These are phyloP conservation scores for Eucalyptus cloeziana DNA, from an alignment of 345 rosid species.

Conservation along the genomic window DNA sequence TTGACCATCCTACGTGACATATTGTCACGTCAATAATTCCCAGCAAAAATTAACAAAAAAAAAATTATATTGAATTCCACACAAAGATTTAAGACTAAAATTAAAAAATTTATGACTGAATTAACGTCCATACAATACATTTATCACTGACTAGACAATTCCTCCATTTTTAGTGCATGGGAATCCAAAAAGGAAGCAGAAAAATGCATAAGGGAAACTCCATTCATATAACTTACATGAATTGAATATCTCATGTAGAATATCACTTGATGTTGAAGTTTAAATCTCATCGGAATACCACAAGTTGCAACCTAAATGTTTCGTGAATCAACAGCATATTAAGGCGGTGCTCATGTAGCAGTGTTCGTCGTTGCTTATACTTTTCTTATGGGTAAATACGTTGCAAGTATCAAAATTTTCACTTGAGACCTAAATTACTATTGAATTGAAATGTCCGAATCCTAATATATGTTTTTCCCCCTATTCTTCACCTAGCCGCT, in stretches of 20 bases:
- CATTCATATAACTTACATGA: not conserved
- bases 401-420: not conserved
- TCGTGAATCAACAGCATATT: not conserved
- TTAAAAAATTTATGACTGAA: not conserved
- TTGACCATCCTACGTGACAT: not conserved
- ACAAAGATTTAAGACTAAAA: not conserved
- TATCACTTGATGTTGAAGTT: not conserved
- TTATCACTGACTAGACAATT: not conserved
- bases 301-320: not conserved
- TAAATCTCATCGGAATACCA: not conserved
- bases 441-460: not conserved
- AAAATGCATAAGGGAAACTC: not conserved
- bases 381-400: not conserved
- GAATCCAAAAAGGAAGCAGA: not conserved
- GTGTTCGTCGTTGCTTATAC: not conserved
- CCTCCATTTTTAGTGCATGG: not conserved
- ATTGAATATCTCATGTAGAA: not conserved
- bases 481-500: not conserved
- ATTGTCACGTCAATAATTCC: rapidly evolving
- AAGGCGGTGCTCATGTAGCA: not conserved
- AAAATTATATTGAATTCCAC: not conserved
- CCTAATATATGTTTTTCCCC: not conserved
- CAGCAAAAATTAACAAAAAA: rapidly evolving
- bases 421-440: not conserved
- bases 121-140: not conserved